Evolutionary conservation across 768 basidiomycete genomes (phyloP).

Genomic region (Tricholoma saponaceum): DNA sequence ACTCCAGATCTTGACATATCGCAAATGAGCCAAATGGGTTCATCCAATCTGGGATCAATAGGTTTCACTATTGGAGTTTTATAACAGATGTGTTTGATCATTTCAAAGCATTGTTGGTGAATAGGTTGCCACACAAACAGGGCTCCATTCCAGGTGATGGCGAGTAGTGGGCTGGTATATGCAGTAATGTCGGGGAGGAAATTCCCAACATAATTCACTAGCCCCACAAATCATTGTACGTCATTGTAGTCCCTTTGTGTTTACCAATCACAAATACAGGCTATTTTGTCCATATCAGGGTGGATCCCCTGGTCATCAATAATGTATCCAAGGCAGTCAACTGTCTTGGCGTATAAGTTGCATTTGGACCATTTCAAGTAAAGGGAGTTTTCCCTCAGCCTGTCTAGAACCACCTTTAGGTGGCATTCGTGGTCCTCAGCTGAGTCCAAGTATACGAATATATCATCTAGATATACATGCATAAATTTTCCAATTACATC

Average conservation of each 20-base stretch:
- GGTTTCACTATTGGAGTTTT: not conserved
- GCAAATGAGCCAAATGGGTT: constrained; percentile 26
- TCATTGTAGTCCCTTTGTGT: too few species aligned
- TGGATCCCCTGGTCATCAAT: constrained; percentile 34
- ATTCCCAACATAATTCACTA: too few species aligned
- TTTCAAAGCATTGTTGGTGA: constrained; percentile 22
- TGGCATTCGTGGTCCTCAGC: too few species aligned
- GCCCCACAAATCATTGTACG: too few species aligned
- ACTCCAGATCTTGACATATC: too few species aligned
- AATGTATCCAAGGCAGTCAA: too few species aligned
- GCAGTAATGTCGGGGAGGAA: constrained; percentile 31
- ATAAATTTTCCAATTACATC: constrained; percentile 33
- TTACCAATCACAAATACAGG: too few species aligned
- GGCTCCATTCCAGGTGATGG: constrained; percentile 22
- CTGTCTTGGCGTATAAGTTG: constrained; percentile 23
- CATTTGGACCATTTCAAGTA: constrained; percentile 31
- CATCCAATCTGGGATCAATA: not conserved
- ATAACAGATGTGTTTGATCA: too few species aligned
- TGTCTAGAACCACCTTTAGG: constrained; percentile 26
- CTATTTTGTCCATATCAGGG: too few species aligned
- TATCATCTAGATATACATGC: constrained; percentile 42
- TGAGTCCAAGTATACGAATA: constrained; percentile 17
- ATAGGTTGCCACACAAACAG: constrained; percentile 23
- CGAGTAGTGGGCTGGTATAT: constrained; percentile 27
- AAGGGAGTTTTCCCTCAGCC: constrained; percentile 13